Evolutionary conservation across 2,329 filamentous ascomycete species (phyloP), one percentile per base, ranked within the genome.

Genomic region (Fusarium citri): DNA sequence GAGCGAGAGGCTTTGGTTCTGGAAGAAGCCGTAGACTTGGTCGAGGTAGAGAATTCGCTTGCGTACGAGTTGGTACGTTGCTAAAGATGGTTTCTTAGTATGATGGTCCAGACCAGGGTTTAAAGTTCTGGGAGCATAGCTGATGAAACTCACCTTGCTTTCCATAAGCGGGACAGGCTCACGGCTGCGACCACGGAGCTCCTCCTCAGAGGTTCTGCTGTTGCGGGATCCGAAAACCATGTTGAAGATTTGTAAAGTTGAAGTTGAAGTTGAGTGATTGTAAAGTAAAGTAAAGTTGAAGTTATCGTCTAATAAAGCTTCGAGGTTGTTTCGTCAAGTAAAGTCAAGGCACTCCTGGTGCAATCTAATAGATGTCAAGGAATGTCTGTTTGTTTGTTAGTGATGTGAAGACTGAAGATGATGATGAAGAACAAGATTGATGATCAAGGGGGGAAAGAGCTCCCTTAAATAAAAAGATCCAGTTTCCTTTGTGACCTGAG

Each of bases 1-100:
- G 68, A 68, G 64, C 79, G 78, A 20, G 79, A 72, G 8, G 74
- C 70, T 59, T 77, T 80, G 60, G 78, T 73, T 45, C 73, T 73
- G 41, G 76, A 73, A 20, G 76, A 68, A 26, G 74, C 71, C 10
- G 72, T 59, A 20, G 49, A 53, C 14, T 53, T 53, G 25, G 49
- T 42, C 22, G 70, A 69, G 37, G 69, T 50, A 16, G 76, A 78
- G 40, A 62, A 54, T 22, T 77, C 70, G 69, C 76, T 77, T 15
- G 77, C 76, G 55, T 73, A 78, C 40, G 78, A 78, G 53, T 71
- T 65, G 34, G 76, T 75, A 23, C 74, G 75, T 69, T 75, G 69
- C 66, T 72, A 50, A 16, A 54, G 23, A 60, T 43, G 37, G 37
- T 31, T 49, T 65, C 67, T 78, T 58, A 77, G 72, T 59, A 41